Base-by-base conservation (phyloP, 108 stramenopile genomes). In the Tribonema minus region DNA sequence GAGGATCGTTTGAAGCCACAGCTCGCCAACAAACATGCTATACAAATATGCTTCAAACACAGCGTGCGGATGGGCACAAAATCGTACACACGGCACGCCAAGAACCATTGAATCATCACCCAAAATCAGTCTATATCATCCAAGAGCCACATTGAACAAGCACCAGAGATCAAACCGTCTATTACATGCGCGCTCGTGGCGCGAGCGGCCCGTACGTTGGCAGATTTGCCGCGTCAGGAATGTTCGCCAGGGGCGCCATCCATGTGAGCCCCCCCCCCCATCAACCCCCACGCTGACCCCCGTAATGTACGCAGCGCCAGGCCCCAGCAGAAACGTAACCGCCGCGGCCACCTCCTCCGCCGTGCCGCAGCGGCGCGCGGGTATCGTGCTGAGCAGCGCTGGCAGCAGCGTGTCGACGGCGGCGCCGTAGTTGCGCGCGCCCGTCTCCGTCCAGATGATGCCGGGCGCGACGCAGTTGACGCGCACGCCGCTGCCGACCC, bases 381-480 rank as follows among this genome's bases (percentile, higher is more conserved):
- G 72, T 29, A 73, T 73, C 5, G 31, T 34, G 26, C 33, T 25
- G 23, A 73, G 59, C 23, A 73, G 63, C 30, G 1, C 9, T 12
- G 58, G 61, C 2, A 91, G 41, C 70, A 91, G 90, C 40, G 76
- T 61, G 34, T 89, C 88, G 35, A 85, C 90, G 0, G 89, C 88
- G 1, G 87, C 85, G 4, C 91, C 91, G 72, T 93, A 93, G 61
- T 92, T 92, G 39, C 88, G 82, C 72, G 90, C 91, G 26, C 92
- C 92, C 3, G 85, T 87, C 37, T 91, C 90, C 7, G 92, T 93
- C 64, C 76, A 93, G 27, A 93, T 89, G 33, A 92, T 89, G 6
- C 91, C 91, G 2, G 91, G 91, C 39, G 91, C 73, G n/a, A 93
- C 91, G 64, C 92, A 93, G 65, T 93, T 93, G 63, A 93, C 81